Base-by-base conservation (phyloP, 371 early-diverging fungal genomes). In the Zychaea mexicana region DNA sequence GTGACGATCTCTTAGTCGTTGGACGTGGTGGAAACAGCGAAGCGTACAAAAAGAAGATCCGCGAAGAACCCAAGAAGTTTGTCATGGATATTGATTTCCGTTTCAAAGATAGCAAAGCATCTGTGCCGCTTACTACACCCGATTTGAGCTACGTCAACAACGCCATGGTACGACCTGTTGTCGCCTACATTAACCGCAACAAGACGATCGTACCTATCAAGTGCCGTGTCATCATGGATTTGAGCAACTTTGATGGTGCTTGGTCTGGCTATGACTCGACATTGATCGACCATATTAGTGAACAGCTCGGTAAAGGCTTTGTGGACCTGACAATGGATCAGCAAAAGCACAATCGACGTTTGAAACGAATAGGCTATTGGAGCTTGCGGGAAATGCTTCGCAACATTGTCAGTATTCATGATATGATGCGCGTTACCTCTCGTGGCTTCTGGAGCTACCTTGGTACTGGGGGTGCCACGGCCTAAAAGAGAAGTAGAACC, bases 111-210 rank as follows among this genome's bases (percentile, higher is more conserved):
- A 85, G 94, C 49, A 92, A 94, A 59, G 96, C 98, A 0, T 87
- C 88, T 7, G 92, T 97, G 0, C 98, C 98, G 2, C 75, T 96
- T 0, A 70, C 79, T 17, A 85, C 88, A 15, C 84, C 84, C 13
- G 87, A 90, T 65, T 69, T 95, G 21, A 85, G 88, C 8, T 94
- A 94, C 64, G 72, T 97, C 42, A 91, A 85, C 61, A 88, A 88
- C 32, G 95, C 97, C 5, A 82, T 96, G 71, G 88, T 96, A 12
- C 83, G 97, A 2, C 98, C 98, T 0, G 85, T 97, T n/a, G 94
- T 97, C 0, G 97, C 91, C 2, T 98, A 92, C 68, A 92, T 98
- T 85, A 96, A 97, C 69, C 87, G 91, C 13, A 93, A 96, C 75
- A 87, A 92, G 32, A 94, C 94, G 1, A 85, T 86, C 45, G 90